phyloP scores from a whole-genome alignment of 306 rosid genomes.

The Acacia acuminata region DNA sequence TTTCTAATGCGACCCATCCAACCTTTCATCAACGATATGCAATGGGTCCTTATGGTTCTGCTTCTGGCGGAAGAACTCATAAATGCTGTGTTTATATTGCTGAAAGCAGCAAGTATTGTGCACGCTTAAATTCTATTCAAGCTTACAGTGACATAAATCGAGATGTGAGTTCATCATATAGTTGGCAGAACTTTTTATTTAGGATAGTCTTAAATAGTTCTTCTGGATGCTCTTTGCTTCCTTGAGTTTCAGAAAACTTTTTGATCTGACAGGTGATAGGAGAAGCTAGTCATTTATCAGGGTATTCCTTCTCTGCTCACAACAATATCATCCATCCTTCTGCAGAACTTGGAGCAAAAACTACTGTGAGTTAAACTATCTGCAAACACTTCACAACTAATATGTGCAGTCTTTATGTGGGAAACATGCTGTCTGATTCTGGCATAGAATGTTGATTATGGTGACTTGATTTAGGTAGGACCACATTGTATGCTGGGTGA shows the following conservation, averaged over 20 bases:
- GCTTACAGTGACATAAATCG: slow-evolving; percentile 89
- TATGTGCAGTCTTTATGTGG: neutral
- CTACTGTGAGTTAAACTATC: slow-evolving; percentile 72
- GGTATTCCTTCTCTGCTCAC: slow-evolving; percentile 89
- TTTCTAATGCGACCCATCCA: slow-evolving; percentile 74
- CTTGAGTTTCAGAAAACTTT: slow-evolving; percentile 26
- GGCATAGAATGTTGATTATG: slow-evolving; percentile 9
- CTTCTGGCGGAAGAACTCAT: slow-evolving; percentile 60
- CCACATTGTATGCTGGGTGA: slow-evolving; percentile 99
- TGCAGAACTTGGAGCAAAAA: slow-evolving; percentile 87
- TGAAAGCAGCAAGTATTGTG: slow-evolving; percentile 72
- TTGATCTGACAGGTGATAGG: slow-evolving; percentile 68
- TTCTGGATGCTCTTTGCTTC: slow-evolving; percentile 8
- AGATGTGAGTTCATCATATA: slow-evolving; percentile 68
- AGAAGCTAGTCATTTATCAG: slow-evolving; percentile 84
- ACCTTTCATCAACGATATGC: slow-evolving; percentile 69
- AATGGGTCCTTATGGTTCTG: slow-evolving; percentile 48
- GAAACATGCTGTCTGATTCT: slow-evolving; percentile 14
- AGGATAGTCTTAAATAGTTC: slow-evolving; percentile 20
- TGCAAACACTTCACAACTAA: neutral
- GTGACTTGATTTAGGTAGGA: slow-evolving; percentile 76
- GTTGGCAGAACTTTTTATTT: slow-evolving; percentile 16
- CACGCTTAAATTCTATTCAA: slow-evolving; percentile 86
- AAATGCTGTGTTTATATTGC: slow-evolving; percentile 97
- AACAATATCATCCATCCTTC: slow-evolving; percentile 82